Percentiles rank a stretch among this genome's conserved stretches.
These are phyloP conservation scores for Phytophthora syringae DNA, from an alignment of 352 stramenopile species.

Conservation along the genomic window DNA sequence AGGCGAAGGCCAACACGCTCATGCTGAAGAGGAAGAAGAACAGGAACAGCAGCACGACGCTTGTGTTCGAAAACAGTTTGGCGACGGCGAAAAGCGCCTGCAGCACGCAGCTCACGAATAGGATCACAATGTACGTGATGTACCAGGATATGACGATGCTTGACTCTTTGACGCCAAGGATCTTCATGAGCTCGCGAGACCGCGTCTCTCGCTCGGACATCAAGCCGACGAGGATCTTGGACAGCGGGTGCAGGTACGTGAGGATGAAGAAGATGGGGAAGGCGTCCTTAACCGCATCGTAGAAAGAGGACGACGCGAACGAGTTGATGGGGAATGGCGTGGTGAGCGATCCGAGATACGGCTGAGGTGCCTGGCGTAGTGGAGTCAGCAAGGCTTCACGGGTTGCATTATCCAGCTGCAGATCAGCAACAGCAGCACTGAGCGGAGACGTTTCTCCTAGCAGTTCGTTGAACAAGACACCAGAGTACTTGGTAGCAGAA, in stretches of 20 bases:
- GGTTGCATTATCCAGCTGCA: conserved; percentile 19
- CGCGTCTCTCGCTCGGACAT: conserved; percentile 94
- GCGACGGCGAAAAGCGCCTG: conserved; percentile 58
- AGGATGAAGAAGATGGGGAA: conserved; percentile 93
- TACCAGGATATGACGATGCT: conserved; percentile 74
- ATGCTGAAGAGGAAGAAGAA: conserved; percentile 84
- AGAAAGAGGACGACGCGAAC: conserved; percentile 73
- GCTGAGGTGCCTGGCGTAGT: conserved; percentile 65
- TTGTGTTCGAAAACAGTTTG: conserved; percentile 63
- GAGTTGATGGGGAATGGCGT: conserved; percentile 62
- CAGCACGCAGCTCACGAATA: conserved; percentile 68
- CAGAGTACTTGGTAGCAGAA: conserved; percentile 27
- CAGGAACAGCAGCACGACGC: conserved; percentile 54
- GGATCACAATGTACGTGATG: conserved; percentile 88
- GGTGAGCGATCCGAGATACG: conserved; percentile 49
- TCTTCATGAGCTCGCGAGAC: conserved; percentile 93
- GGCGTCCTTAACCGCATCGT: conserved; percentile 66
- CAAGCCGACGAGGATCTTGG: conserved; percentile 83
- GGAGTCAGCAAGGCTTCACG: conserved; percentile 55
- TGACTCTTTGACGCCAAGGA: conserved; percentile 89
- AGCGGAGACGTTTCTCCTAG: conserved; percentile 23
- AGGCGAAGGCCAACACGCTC: conserved; percentile 64
- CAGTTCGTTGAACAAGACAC: conserved; percentile 20
- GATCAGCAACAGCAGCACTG: conserved; percentile 5
- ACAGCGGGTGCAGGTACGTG: conserved; percentile 91